Evolutionary conservation across 768 basidiomycete species (phyloP).

Genomic region (Boletus sensibilis): DNA sequence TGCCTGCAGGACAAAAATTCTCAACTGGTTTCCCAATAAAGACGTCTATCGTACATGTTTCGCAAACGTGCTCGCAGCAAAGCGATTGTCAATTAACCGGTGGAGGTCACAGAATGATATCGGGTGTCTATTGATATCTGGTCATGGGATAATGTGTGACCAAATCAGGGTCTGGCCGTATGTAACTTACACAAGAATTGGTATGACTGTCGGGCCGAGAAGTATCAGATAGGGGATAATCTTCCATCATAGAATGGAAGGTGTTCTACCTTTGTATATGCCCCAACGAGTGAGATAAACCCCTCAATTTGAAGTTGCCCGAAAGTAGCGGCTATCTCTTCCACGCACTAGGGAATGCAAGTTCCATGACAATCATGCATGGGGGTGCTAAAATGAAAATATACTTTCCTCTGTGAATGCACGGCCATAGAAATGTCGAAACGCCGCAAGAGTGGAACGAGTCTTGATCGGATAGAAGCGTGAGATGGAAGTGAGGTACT

Average conservation of each 20-base stretch:
- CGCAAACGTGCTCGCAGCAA: slow-evolving; percentile 68
- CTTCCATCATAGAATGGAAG: slow-evolving; percentile 17
- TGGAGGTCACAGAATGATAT: slow-evolving; percentile 66
- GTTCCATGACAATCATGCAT: slow-evolving; percentile 12
- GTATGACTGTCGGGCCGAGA: slow-evolving; percentile 52
- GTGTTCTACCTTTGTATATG: slow-evolving; percentile 62
- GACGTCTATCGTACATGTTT: slow-evolving; percentile 53
- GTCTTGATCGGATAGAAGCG: slow-evolving; percentile 47
- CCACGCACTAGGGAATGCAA: slow-evolving; percentile 54
- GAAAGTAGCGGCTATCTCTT: slow-evolving; percentile 53
- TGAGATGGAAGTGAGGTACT: slow-evolving; percentile 10
- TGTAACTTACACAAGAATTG: slow-evolving; percentile 78
- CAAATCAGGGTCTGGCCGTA: not conserved
- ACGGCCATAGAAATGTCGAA: slow-evolving; percentile 72
- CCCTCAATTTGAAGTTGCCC: slow-evolving; percentile 64
- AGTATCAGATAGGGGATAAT: slow-evolving; percentile 20
- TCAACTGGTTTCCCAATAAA: slow-evolving; percentile 5
- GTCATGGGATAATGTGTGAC: slow-evolving; percentile 1
- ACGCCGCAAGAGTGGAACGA: slow-evolving; percentile 59
- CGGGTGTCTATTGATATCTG: slow-evolving; percentile 81
- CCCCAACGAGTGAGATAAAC: slow-evolving; percentile 81
- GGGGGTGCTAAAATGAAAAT: slow-evolving; percentile 8
- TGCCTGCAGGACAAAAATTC: slow-evolving; percentile 44
- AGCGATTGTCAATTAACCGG: slow-evolving; percentile 61
- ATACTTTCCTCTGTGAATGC: slow-evolving; percentile 63